Evolutionary conservation across 495 filamentous ascomycete species (phyloP).

Genomic region (Aspergillus coremiiformis): DNA sequence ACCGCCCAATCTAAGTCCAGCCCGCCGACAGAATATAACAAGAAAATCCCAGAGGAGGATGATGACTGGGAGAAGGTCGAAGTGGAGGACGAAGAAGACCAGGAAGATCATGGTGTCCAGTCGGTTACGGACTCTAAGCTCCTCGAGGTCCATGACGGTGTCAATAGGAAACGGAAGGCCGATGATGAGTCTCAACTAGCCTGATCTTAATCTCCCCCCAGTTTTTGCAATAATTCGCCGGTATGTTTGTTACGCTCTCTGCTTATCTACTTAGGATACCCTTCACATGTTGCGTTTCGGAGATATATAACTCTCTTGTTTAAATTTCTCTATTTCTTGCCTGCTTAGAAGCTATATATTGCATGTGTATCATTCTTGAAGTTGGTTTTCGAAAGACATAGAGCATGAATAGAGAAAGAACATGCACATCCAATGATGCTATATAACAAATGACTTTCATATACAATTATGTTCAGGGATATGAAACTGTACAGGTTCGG

Average conservation of each 20-base stretch:
- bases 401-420: neutral
- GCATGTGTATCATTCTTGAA: neutral
- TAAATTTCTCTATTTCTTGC: neutral
- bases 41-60: constrained; percentile 20
- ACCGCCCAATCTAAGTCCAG: neutral
- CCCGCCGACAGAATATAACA: neutral
- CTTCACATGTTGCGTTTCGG: neutral
- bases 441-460: neutral
- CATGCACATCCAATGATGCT: neutral
- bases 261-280: neutral
- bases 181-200: constrained; percentile 22
- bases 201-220: constrained; percentile 10
- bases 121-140: constrained; percentile 25
- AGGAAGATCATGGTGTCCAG: constrained; percentile 32
- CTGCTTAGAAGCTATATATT: constrained; percentile 4
- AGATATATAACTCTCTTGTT: neutral
- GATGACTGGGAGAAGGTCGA: constrained; percentile 44
- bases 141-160: constrained; percentile 21
- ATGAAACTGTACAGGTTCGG: neutral
- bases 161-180: constrained; percentile 35
- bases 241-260: neutral
- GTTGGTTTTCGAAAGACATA: constrained; percentile 11
- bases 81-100: constrained; percentile 30
- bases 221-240: constrained; percentile 12
- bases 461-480: neutral